Conservation (phyloP, 1,284 basidiomycete genomes). For the Lentinula novae-zelandiae region DNA sequence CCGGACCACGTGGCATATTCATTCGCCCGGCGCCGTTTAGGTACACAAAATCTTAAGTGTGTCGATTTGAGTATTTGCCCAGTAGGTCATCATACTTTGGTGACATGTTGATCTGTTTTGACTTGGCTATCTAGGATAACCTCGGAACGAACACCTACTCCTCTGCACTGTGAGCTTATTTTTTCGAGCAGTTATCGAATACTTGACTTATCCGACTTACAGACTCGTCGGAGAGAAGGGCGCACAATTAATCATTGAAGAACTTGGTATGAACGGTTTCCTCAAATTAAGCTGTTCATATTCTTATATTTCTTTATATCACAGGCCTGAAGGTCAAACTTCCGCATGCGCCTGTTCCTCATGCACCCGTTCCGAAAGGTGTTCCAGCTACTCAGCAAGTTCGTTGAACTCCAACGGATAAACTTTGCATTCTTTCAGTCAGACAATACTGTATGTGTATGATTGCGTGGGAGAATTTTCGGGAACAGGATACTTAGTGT, state of each 20-base stretch:
- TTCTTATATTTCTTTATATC: not conserved
- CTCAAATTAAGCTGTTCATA: too few relatives aligned
- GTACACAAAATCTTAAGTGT: slow-evolving; percentile 66
- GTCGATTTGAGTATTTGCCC: slow-evolving; percentile 69
- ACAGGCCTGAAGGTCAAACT: slow-evolving; percentile 56
- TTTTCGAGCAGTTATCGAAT: not conserved
- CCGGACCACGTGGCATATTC: not conserved
- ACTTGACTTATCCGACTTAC: not conserved
- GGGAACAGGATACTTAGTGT: too few relatives aligned
- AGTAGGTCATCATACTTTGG: slow-evolving; percentile 29
- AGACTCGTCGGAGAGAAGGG: slow-evolving; percentile 65
- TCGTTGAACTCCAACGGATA: slow-evolving; percentile 24
- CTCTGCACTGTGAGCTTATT: slow-evolving; percentile 40
- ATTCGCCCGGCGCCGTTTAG: slow-evolving; percentile 14
- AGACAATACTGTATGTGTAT: too few relatives aligned
- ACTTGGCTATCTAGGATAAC: slow-evolving; percentile 45
- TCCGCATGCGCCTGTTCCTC: slow-evolving; percentile 68
- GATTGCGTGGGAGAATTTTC: not conserved
- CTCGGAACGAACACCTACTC: slow-evolving; percentile 72
- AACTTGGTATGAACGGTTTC: slow-evolving; percentile 42
- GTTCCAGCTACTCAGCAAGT: slow-evolving; percentile 48
- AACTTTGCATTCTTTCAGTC: not conserved
- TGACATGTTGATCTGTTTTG: not conserved
- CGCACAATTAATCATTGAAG: slow-evolving; percentile 57
- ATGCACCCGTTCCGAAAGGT: slow-evolving; percentile 59